Evolutionary conservation across 176 grass and related monocot genomes (phyloP).

Genomic region (Musa itinerans): DNA sequence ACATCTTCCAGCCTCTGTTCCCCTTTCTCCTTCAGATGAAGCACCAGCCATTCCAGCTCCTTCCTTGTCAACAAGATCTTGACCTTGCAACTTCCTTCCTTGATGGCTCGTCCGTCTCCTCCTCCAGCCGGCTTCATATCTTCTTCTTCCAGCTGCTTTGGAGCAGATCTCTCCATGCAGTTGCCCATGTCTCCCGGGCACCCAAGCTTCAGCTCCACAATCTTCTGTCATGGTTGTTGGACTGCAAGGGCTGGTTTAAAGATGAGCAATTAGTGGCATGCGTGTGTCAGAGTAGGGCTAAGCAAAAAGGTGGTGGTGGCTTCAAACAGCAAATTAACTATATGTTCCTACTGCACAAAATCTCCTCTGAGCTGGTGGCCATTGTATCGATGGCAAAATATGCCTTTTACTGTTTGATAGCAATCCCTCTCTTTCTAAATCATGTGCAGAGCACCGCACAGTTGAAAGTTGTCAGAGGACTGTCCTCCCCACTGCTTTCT

Average conservation of each 20-base stretch:
- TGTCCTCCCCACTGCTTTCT: not conserved
- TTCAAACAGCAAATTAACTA: no score
- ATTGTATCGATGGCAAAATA: no score
- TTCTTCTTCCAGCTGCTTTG: not conserved
- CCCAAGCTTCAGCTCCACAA: no score
- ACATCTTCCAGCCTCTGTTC: constrained; percentile 23
- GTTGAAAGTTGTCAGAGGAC: not conserved
- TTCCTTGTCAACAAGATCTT: constrained; percentile 21
- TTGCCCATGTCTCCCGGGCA: constrained; percentile 1
- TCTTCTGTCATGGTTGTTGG: no score
- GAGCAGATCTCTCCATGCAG: not conserved
- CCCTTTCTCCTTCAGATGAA: constrained; percentile 21
- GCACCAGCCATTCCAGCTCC: constrained; percentile 25
- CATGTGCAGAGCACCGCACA: not conserved
- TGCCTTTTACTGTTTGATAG: no score
- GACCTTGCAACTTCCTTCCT: constrained; percentile 15
- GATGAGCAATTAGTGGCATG: not conserved
- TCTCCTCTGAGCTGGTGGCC: not conserved
- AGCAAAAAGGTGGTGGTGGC: no score
- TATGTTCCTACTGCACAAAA: not conserved
- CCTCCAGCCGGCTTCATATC: not conserved
- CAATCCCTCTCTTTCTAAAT: no score
- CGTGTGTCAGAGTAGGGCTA: no score
- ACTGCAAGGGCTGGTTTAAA: no score
- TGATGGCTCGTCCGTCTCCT: no score